Evolutionary conservation across 2,329 filamentous ascomycete species (phyloP), one percentile per base, ranked within the genome.

Genomic region (Blastomyces gilchristii): DNA sequence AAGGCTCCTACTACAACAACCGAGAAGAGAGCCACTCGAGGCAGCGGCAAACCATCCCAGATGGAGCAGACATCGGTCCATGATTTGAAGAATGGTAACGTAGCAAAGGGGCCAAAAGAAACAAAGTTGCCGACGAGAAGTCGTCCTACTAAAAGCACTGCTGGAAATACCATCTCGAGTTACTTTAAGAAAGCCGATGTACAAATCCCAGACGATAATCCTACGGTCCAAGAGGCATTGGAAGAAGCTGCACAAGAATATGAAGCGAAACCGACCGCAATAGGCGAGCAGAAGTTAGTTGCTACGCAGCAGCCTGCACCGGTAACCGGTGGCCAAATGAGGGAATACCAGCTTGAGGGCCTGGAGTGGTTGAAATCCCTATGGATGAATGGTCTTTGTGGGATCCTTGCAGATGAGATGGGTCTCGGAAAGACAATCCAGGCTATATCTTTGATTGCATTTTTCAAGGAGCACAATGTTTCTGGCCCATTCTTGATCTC

Each of bases 321-420:
- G 64, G 86, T 99, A 69, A 86, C 87, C 0, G 91, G 91, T 5
- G 94, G 94, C 1, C 88, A 87, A 3, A 97, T 99, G 93, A 83
- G 92, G 22, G 88, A 90, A 66, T 99, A 99, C 71, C 94, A 99
- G 70, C 78, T 99, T 0, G 93, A 97, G 72, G 94, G 94, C 0
- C 76, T 99, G 0, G 95, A 96, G 0, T 99, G 94, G 94, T 87
- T 99, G 80, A 84, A 85, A 41, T 86, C 84, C 0, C 73, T 88
- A 3, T 96, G 89, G 69, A 91, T 96, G 80, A 94, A 96, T 70
- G 92, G 92, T 12, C 84, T 97, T 74, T 95, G 91, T 67, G 92
- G 92, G 1, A 96, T 96, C 63, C 74, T 97, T 41, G 92, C 92
- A 0, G 92, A 97, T 69, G 92, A 97, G 74, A 97, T 97, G 92